These are phyloP conservation scores for Ascocoryne sarcoides DNA, from an alignment of 2,329 filamentous ascomycete species.

Conservation along the genomic window DNA sequence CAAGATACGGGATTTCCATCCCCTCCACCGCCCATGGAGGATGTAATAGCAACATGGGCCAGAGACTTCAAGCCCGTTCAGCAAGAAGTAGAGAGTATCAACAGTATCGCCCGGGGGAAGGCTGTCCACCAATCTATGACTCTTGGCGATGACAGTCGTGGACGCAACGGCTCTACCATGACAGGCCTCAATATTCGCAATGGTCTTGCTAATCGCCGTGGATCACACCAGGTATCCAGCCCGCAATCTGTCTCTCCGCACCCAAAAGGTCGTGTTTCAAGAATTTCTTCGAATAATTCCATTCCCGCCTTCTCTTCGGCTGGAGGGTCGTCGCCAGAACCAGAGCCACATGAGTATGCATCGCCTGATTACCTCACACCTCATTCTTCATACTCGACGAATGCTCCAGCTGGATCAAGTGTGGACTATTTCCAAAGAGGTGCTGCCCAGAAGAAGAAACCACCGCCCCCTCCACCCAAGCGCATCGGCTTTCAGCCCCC, in stretches of 20 bases:
- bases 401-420: conserved; percentile 22
- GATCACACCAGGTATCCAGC: conserved; percentile 31
- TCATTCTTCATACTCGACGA: conserved; percentile 19
- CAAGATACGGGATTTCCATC: conserved; percentile 60
- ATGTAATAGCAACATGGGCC: conserved; percentile 61
- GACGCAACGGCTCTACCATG: conserved; percentile 21
- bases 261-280: conserved; percentile 16
- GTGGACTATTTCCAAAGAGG: conserved; percentile 27
- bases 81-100: conserved; percentile 56
- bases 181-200: conserved; percentile 28
- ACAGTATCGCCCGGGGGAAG: conserved; percentile 57
- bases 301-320: conserved; percentile 11
- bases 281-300: conserved; percentile 18
- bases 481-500: conserved; percentile 39
- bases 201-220: conserved; percentile 34
- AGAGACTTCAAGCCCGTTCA: conserved; percentile 53
- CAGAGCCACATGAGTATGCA: conserved; percentile 14
- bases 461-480: conserved; percentile 62
- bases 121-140: conserved; percentile 46
- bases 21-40: conserved; percentile 62
- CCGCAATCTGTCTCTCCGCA: conserved; percentile 17
- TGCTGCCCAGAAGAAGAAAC: conserved; percentile 55
- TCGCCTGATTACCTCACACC: conserved; percentile 22
- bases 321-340: conserved; percentile 16
- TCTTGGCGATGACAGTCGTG: conserved; percentile 25